Conservation (phyloP, 805 yeast genomes). For the Wickerhamiella sorbophila region DNA sequence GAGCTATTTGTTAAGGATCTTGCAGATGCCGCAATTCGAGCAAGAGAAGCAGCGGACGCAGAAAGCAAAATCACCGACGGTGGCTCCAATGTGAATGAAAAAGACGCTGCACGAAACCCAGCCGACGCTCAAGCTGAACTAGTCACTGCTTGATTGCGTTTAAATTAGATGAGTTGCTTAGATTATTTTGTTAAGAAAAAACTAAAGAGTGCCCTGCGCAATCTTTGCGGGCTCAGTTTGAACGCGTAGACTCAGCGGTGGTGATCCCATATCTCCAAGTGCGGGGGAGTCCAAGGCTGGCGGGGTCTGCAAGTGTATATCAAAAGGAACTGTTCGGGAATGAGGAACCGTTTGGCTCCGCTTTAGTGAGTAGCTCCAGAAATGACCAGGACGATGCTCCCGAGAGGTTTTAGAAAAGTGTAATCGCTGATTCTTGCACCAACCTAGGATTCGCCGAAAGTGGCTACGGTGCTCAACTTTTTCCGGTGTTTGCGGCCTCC, state of each 20-base stretch:
- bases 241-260: neutral
- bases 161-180: too few species aligned
- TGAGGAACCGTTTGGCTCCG: neutral
- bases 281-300: neutral
- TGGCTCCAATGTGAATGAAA: neutral
- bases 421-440: neutral
- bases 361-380: too few species aligned
- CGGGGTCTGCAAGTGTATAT: neutral
- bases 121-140: neutral
- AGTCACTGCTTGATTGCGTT: neutral
- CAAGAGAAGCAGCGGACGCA: neutral
- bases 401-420: neutral
- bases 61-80: neutral
- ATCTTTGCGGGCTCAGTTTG: neutral
- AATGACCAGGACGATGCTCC: too few species aligned
- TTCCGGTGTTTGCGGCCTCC: too few species aligned
- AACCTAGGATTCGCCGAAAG: neutral
- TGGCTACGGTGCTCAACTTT: neutral
- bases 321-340: neutral
- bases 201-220: too few species aligned
- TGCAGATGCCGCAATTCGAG: neutral
- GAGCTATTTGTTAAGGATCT: slow-evolving; percentile 31
- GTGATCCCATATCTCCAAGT: neutral
- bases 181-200: too few species aligned
- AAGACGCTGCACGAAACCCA: neutral